Evolutionary conservation across 345 rosid species (phyloP), one percentile per base, ranked within the genome.

Genomic region (Hibiscus syriacus): DNA sequence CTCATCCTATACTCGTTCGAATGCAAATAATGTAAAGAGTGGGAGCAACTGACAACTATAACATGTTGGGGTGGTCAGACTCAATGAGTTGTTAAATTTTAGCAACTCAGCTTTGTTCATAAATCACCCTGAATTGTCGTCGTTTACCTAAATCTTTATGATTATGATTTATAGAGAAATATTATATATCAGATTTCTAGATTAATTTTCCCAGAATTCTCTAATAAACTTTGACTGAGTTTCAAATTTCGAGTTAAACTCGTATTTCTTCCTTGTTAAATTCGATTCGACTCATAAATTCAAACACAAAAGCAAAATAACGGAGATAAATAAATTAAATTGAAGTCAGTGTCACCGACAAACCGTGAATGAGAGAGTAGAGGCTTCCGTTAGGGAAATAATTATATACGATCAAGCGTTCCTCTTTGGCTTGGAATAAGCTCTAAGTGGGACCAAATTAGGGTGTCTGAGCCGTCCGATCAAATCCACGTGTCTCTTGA

Each of bases 371-470:
- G 67, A 94, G 99, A 41, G 99, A 84, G 71, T 81, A 91, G 73
- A 94, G 87, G 70, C 97, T 94, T 77, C 97, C 99, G 63, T 94
- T 94, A 20, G 99, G 97, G 84, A 94, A 91, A 77, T 94, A 91
- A 78, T 94, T 97, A 5, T 81, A 94, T 1, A 94, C 97, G 45
- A 94, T 88, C 48, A 94, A 75, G 26, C 99, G 86, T 71, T 94
- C 97, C 72, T 94, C 99, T 77, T 87, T 86, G 0, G 99, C 97
- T 68, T 94, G 97, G 74, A 91, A 74, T 86, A 94, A 8, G 96
- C 97, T 68, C 97, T 80, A 8, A 91, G 89, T 38, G 99, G 92
- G 60, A 94, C 99, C 20, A 94, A 50, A 62, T 87, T 91, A 0
- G 96, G 92, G 69, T 94, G 99, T 59, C 85, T 80, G 0, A 94